Evolutionary conservation across 1,284 basidiomycete species (phyloP).

Genomic region (Inonotus obliquus): DNA sequence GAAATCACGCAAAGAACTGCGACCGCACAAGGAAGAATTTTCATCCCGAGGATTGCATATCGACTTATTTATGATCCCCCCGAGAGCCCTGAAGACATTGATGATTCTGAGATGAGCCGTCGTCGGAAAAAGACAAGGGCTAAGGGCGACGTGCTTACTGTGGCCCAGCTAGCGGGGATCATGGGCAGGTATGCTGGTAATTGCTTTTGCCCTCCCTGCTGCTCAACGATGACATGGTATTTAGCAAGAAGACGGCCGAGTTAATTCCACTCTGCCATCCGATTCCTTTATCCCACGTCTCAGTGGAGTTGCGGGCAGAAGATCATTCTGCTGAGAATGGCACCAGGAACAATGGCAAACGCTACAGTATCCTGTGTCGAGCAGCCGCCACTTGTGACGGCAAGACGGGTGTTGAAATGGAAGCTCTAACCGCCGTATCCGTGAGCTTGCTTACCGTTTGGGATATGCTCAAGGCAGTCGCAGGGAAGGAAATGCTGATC

Average conservation of each 20-base stretch:
- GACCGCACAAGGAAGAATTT: conserved; percentile 75
- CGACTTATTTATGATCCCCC: conserved; percentile 47
- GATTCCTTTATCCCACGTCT: conserved; percentile 63
- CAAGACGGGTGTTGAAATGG: conserved; percentile 90
- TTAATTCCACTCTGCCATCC: conserved; percentile 88
- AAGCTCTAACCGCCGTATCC: conserved; percentile 82
- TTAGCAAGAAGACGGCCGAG: conserved; percentile 74
- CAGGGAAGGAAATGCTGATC: conserved; percentile 80
- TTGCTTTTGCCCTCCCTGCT: background rate
- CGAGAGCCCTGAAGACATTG: conserved; percentile 13
- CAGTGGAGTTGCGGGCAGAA: conserved; percentile 55
- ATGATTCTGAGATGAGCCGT: conserved; percentile 33
- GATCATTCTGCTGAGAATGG: background rate
- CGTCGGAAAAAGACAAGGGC: conserved; percentile 40
- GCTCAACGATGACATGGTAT: too few relatives aligned
- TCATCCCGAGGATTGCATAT: conserved; percentile 61
- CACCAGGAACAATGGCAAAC: conserved; percentile 14
- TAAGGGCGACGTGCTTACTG: conserved; percentile 75
- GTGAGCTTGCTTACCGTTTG: conserved; percentile 80
- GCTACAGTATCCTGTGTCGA: conserved; percentile 55
- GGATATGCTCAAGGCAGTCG: conserved; percentile 91
- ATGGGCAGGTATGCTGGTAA: conserved; percentile 43
- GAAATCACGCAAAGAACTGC: conserved; percentile 61
- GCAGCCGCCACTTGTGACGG: conserved; percentile 72
- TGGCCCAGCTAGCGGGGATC: conserved; percentile 81